Base-by-base conservation (phyloP, 2,329 filamentous ascomycete species). In the Aspergillus clavatus region DNA sequence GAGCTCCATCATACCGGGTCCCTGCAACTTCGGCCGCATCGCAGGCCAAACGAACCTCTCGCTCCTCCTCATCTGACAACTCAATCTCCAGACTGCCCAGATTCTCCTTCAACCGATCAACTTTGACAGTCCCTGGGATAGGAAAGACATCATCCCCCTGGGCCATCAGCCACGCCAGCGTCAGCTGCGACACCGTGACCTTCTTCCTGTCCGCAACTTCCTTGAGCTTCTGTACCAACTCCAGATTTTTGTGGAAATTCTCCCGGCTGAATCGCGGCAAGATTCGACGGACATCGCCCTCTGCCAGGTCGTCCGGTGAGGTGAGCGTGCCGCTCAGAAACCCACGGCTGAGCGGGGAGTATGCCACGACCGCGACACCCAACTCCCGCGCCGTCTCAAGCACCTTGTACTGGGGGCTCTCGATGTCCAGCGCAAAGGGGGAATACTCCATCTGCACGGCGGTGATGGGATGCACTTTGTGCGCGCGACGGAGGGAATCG, bases 91-190 rank as follows among this genome's bases (percentile, higher is more conserved):
- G 7, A 22, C 50, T 55, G 5, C 43, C 52, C 37, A 62, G 16
- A 45, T 76, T 77, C 61, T 75, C 71, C 28, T 74, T 66, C 33
- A 78, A 46, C 31, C 72, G 67, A 18, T 67, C 61, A 12, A 73
- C 52, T 18, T 69, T 71, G 47, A 75, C 78, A 0, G 76, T 78
- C 6, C 78, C 78, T 0, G 77, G 77, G 46, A 79, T 85, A 0
- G 83, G 79, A 55, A 81, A 75, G 40, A 85, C 69, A 52, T 82
- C 77, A 2, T 76, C 70, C 0, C 78, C 78, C 56, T 85, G 81
- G 7, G 74, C 74, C 51, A 82, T 55, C 40, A 85, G 52, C 82
- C 82, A 86, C 0, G 82, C 81, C 26, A 86, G 66, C 1, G 78
- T 76, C 43, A 86, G 57, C 58, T 87, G 76, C 2, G 71, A 71